Percentiles rank a stretch among this genome's conserved stretches.
Conservation (phyloP, 2,329 filamentous ascomycete genomes). For the Cadophora malorum region DNA sequence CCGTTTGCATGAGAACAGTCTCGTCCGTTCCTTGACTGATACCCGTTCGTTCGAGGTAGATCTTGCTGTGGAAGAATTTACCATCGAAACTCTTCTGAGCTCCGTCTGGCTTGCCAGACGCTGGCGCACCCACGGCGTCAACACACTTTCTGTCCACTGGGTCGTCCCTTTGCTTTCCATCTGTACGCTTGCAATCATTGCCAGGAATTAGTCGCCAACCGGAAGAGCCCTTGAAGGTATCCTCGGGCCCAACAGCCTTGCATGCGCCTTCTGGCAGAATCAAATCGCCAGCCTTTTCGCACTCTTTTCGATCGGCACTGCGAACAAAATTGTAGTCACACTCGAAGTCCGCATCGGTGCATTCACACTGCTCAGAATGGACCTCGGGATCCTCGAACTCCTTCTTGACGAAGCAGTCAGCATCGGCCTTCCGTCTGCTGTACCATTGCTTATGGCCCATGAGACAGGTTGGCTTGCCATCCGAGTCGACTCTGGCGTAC, state of each 20-base stretch:
- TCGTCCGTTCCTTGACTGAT: slow-evolving; percentile 72
- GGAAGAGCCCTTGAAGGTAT: slow-evolving; percentile 82
- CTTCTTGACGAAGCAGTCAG: slow-evolving; percentile 86
- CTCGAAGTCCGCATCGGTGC: slow-evolving; percentile 86
- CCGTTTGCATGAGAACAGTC: slow-evolving; percentile 64
- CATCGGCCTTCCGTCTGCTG: slow-evolving; percentile 81
- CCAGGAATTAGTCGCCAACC: slow-evolving; percentile 93
- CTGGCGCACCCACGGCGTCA: slow-evolving; percentile 60
- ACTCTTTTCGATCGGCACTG: slow-evolving; percentile 70
- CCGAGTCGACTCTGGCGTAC: slow-evolving; percentile 81
- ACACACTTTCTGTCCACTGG: slow-evolving; percentile 78
- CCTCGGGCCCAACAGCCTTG: slow-evolving; percentile 55
- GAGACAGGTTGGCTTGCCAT: slow-evolving; percentile 83
- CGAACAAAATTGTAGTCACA: slow-evolving; percentile 92
- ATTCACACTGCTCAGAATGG: slow-evolving; percentile 77
- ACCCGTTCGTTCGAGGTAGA: slow-evolving; percentile 81
- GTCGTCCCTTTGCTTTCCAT: slow-evolving; percentile 71
- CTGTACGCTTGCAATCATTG: slow-evolving; percentile 70
- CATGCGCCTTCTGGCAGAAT: slow-evolving; percentile 75
- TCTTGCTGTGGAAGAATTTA: slow-evolving; percentile 57
- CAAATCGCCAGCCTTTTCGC: slow-evolving; percentile 68
- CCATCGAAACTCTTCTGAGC: slow-evolving; percentile 69
- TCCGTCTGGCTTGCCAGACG: slow-evolving; percentile 69
- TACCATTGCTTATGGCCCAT: slow-evolving; percentile 97
- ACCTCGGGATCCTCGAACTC: slow-evolving; percentile 82